Evolutionary conservation across 2,329 filamentous ascomycete genomes (phyloP).

Genomic region (Paracamarosporium sp.): DNA sequence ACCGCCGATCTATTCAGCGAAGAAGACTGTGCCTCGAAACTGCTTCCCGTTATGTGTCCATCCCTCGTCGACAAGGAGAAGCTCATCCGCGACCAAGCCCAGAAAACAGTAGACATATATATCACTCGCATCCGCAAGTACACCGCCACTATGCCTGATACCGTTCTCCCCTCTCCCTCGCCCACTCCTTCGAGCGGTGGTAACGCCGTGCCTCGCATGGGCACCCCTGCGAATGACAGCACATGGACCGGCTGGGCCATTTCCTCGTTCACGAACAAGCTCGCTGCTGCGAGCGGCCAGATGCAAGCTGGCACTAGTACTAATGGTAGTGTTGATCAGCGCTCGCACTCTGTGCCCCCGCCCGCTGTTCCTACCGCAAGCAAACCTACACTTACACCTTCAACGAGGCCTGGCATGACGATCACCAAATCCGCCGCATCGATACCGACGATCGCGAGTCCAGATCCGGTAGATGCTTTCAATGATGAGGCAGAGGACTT

Average conservation of each 20-base stretch:
- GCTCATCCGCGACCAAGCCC: slow-evolving; percentile 87
- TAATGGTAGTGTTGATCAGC: slow-evolving; percentile 51
- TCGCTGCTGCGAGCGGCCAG: slow-evolving; percentile 82
- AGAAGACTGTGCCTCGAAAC: slow-evolving; percentile 84
- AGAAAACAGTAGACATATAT: slow-evolving; percentile 87
- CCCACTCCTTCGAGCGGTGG: slow-evolving; percentile 51
- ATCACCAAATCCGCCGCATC: slow-evolving; percentile 33
- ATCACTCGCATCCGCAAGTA: slow-evolving; percentile 83
- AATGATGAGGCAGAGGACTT: slow-evolving; percentile 64
- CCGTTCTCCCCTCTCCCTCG: slow-evolving; percentile 70
- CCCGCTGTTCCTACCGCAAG: slow-evolving; percentile 40
- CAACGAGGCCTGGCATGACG: slow-evolving; percentile 53
- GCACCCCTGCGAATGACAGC: slow-evolving; percentile 72
- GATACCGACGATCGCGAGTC: slow-evolving; percentile 36
- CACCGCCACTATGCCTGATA: slow-evolving; percentile 79
- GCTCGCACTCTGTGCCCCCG: slow-evolving; percentile 59
- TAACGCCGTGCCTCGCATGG: slow-evolving; percentile 71
- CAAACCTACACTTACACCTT: slow-evolving; percentile 58
- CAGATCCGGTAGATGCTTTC: slow-evolving; percentile 59
- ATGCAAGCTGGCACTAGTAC: slow-evolving; percentile 68
- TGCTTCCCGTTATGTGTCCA: slow-evolving; percentile 85
- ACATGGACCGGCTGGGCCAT: slow-evolving; percentile 98
- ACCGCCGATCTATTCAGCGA: slow-evolving; percentile 87
- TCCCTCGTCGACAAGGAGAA: slow-evolving; percentile 94
- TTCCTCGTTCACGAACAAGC: slow-evolving; percentile 95